Evolutionary conservation across 192 early-diverging fungal genomes (phyloP), one percentile per base, ranked within the genome.

Genomic region (Helicostylum pulchrum): DNA sequence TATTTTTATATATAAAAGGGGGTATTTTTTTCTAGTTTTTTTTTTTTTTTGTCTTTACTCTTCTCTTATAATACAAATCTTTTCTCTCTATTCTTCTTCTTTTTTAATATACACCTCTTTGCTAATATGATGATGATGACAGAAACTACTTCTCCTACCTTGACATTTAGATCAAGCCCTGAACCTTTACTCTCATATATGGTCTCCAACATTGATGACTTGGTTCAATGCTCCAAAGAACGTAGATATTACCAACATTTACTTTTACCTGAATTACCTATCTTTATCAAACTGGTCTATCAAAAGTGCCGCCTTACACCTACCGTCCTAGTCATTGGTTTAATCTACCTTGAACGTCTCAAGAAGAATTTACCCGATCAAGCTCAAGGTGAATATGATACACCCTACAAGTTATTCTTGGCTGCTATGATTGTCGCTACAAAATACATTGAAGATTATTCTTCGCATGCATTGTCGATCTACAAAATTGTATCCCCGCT

Each of bases 271-370:
- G 17, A 26, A 4, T 50, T 66, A 10, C 15, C 32, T 32, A 49
- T 19, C 17, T 66, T 66, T 23, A 66, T 66, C 14, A 39, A 34
- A 4, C 45, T 46, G 15, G 26, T 66, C 19, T 66, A 57, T 49
- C 54, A 34, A 34, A 31, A 66, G 19, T 66, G 64, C 36, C 62
- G 59, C 4, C 62, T 74, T 6, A 58, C 72, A 54, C 72, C 72
- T 19, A 61, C 62, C 7, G 72, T 74, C 1, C 30, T 68, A 4
- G 62, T 88, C 2, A 82, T 88, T n/a, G 83, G 85, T 0, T 67
- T 88, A 48, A 83, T 90, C 42, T 90, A 90, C 64, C 79, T 90
- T 17, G 78, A 85, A 45, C 76, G 87, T 20, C 73, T 90, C 44
- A 83, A 87, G 64, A 81, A 68, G 34, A 73, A 75, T 15, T 61